Evolutionary conservation across 73 alveolate genomes (phyloP), one percentile per base, ranked within the genome.

Genomic region (Stentor coeruleus): DNA sequence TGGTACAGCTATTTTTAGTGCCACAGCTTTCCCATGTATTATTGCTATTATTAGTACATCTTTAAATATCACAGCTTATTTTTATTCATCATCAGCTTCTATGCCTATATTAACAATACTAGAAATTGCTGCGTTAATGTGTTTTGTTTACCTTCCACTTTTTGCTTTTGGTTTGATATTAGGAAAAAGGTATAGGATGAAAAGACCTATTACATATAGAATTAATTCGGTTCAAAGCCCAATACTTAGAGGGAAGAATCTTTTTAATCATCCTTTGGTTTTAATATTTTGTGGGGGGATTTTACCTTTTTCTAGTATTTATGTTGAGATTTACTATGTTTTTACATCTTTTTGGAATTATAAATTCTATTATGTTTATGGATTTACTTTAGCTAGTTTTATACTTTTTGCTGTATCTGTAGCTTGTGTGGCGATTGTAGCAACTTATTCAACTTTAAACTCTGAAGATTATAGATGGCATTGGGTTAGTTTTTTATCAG

Each of bases 391-490:
- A 39, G 66, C 33, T 31, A 39, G 35, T 31, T 75, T 75, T 2
- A 14, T 37, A 20, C 28, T 75, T 14, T 33, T 75, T 39, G 74
- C 72, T 39, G 6, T 75, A n/a, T 75, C 74, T n/a, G 14, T 40
- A 14, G 58, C 58, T 37, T 75, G 83, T 75, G 83, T 75, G 3
- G 15, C 74, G 20, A 75, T 75, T 39, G 83, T 75, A 6, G 59
- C 33, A 28, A 75, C 83, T 40, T 75, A 75, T 40, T 20, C 38
- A 33, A 37, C 38, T 39, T 40, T 75, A 38, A 75, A 75, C 58
- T 75, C 83, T 20, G 83, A 75, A 38, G 83, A 75, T 33, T 75
- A 75, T 38, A 31, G 83, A 38, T 75, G 83, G 83, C 83, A 75
- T 38, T 75, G 83, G 83, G 30, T 39, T 6, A 75, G 83, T 38